Conservation (phyloP, 2,329 filamentous ascomycete genomes). For the Ustulina deusta region DNA sequence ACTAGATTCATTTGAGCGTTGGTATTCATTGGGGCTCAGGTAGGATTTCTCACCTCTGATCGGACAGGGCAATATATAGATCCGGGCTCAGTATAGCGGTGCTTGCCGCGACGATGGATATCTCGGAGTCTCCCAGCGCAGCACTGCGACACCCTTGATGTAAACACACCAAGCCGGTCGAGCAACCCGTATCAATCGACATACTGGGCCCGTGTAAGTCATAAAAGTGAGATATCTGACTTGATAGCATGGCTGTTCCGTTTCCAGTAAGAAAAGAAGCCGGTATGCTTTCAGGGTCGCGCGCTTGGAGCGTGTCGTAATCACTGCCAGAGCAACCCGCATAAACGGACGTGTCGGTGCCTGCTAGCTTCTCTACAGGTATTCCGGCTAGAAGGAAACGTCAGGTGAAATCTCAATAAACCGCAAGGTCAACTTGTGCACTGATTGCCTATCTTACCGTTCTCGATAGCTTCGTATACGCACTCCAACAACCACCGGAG, state of each 20-base stretch:
- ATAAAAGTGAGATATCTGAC: constrained; percentile 27
- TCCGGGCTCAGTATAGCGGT: constrained; percentile 12
- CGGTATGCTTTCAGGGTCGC: constrained; percentile 8
- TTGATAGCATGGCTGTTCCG: constrained; percentile 24
- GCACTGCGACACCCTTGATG: constrained; percentile 7
- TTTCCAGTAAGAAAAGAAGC: not conserved
- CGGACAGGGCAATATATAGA: constrained; percentile 1
- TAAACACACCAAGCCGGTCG: not conserved
- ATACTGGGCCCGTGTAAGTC: constrained; percentile 27
- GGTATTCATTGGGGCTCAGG: not conserved
- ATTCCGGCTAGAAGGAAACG: constrained; percentile 16
- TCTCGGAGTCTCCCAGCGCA: not conserved
- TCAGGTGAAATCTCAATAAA: not conserved
- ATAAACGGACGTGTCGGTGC: constrained; percentile 30
- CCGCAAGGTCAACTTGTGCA: not conserved
- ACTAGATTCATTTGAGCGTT: not conserved
- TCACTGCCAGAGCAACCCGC: not conserved
- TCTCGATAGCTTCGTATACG: constrained; percentile 4
- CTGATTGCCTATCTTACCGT: not conserved
- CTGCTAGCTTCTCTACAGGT: constrained; percentile 22
- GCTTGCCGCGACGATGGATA: constrained; percentile 12
- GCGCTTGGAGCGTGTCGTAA: not conserved
- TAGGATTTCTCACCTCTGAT: constrained; percentile 3
- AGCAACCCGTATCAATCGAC: constrained; percentile 27
- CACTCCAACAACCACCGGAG: constrained; percentile 2